These are phyloP conservation scores for Pluteus cervinus DNA, from an alignment of 768 basidiomycete species.

Conservation along the genomic window DNA sequence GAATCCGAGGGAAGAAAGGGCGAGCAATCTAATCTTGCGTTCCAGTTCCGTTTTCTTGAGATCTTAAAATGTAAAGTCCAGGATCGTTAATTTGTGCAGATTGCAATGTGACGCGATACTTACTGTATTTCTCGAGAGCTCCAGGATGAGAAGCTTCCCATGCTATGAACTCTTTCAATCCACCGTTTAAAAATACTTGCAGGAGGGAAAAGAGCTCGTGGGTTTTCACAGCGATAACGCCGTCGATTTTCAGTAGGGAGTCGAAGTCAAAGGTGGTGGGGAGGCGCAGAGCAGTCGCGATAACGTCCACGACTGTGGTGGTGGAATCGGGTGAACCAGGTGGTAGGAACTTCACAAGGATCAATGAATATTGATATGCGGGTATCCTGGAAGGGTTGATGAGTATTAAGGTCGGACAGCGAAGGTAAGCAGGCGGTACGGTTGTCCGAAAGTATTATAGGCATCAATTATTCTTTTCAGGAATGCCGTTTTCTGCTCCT, in stretches of 20 bases:
- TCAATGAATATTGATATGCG: constrained; percentile 60
- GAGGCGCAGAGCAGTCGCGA: constrained; percentile 59
- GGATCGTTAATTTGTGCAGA: constrained; percentile 3
- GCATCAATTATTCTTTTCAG: constrained; percentile 58
- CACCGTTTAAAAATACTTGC: constrained; percentile 64
- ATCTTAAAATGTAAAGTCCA: constrained; percentile 27
- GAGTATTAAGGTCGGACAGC: constrained; percentile 3
- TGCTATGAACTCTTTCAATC: constrained; percentile 51
- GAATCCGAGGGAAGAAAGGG: constrained; percentile 72
- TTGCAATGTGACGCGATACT: constrained; percentile 15
- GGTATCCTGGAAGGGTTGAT: constrained; percentile 32
- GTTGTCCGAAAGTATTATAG: constrained; percentile 48
- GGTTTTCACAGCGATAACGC: constrained; percentile 56
- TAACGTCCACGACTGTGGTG: constrained; percentile 50
- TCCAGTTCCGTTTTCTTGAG: constrained; percentile 57
- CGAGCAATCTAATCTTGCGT: constrained; percentile 74
- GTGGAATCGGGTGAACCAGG: constrained; percentile 44
- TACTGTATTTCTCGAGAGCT: constrained; percentile 53
- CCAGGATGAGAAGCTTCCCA: constrained; percentile 52
- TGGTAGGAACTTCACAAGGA: constrained; percentile 57
- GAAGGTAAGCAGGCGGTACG: constrained; percentile 28
- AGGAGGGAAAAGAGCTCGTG: constrained; percentile 73
- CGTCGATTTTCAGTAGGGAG: constrained; percentile 69
- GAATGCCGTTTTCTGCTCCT: constrained; percentile 60
- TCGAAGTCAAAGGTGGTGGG: constrained; percentile 78